Base-by-base conservation (phyloP, 2,329 filamentous ascomycete species). In the Colletotrichum siamense region DNA sequence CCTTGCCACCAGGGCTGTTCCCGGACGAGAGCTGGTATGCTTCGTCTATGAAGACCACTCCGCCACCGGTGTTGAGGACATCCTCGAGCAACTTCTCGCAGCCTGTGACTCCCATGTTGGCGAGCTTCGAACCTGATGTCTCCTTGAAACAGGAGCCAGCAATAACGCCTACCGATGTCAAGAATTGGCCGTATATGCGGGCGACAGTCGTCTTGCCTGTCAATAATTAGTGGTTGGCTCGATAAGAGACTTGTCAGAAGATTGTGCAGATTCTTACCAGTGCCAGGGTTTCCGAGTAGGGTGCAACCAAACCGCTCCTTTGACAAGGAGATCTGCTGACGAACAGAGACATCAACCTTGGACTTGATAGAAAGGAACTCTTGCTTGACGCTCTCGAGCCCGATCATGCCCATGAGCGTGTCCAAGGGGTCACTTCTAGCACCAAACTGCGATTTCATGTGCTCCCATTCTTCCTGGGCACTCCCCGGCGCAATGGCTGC, bases 231-330 rank as follows among this genome's bases (percentile, higher is more conserved):
- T 71, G 8, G 12, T 18, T 6, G 10, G 30, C 30, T 10, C 30
- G 30, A 32, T 32, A 32, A 12, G 30, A 32, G 30, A 13, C 24
- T 4, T 30, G 3, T 28, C 7, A 15, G n/a, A 26, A 13, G 22
- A 52, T 49, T 24, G 24, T 26, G n/a, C n/a, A 16, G 6, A 15
- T 9, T 15, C 84, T 81, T 83, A 90, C 93, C 94, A 73, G 94
- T 96, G 5, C 95, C 94, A 0, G 94, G 94, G 79, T 96, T 96
- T 0, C 94, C 94, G 0, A 96, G 84, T 5, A 96, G 83, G 0
- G 89, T 88, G 2, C 90, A 89, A 9, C 93, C 90, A 69, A 94
- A 92, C 2, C 94, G 86, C 75, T 95, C 92, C 0, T 86, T 83
- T 1, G 83, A 85, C 0, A 94, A 81, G 2, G 91, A 87, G 0